phyloP scores from a whole-genome alignment of 106 monocot genomes.

The Acanthochlamys bracteata region DNA sequence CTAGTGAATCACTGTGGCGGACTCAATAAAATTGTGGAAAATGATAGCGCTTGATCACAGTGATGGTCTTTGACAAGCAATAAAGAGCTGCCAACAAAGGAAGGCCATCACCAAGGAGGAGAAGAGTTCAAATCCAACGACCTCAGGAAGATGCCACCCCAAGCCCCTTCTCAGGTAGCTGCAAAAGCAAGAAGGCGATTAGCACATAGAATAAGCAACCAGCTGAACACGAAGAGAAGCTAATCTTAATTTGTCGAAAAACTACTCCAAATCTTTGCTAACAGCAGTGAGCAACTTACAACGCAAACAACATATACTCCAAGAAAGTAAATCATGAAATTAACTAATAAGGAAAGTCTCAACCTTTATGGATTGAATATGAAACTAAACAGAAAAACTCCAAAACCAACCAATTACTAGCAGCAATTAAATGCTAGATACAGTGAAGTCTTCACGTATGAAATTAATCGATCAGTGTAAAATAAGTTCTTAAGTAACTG shows the following conservation, averaged over 20 bases:
- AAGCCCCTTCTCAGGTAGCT: constrained; percentile 71
- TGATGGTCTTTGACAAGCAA: constrained; percentile 33
- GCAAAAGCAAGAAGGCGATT: constrained; percentile 10
- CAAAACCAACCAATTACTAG: no score
- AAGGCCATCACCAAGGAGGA: constrained; percentile 75
- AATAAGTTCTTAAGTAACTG: constrained; percentile 7
- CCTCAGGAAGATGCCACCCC: constrained; percentile 69
- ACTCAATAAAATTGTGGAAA: no score
- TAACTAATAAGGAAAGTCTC: neutral
- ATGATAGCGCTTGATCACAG: neutral
- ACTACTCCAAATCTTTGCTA: neutral
- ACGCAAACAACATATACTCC: neutral
- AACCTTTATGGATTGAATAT: neutral
- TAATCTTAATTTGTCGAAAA: neutral
- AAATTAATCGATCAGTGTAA: neutral
- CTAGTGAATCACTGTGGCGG: no score
- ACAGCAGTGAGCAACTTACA: neutral
- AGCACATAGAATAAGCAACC: neutral
- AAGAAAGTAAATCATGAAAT: neutral
- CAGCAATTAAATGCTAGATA: no score
- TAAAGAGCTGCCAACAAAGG: constrained; percentile 84
- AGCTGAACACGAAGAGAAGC: neutral
- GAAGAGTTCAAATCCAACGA: constrained; percentile 58
- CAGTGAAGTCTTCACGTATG: neutral
- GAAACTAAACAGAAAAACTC: neutral